phyloP scores from a whole-genome alignment of 768 basidiomycete species.

The Solioccasus polychromus region DNA sequence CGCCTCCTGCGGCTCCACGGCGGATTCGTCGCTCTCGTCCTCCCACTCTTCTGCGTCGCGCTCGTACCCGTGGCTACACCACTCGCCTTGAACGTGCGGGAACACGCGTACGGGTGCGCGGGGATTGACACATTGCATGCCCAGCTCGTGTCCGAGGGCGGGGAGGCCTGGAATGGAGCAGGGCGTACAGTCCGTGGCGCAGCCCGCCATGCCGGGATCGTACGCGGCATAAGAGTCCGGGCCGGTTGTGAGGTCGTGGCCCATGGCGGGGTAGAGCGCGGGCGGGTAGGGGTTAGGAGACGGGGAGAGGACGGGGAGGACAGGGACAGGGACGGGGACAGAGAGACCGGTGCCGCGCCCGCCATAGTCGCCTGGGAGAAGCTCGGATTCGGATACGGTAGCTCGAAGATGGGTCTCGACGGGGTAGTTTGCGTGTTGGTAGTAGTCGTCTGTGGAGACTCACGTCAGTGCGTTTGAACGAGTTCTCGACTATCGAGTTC shows the following conservation, averaged over 20 bases:
- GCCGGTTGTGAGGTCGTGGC: background rate
- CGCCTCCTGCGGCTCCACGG: background rate
- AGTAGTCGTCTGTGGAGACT: constrained; percentile 2
- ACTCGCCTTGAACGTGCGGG: background rate
- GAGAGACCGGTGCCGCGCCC: constrained; percentile 4
- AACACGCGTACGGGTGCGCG: background rate
- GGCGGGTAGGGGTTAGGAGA: background rate
- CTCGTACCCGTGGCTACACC: constrained; percentile 20
- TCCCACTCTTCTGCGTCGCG: constrained; percentile 20
- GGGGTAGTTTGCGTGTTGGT: background rate
- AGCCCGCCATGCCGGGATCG: constrained; percentile 25
- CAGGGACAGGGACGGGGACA: background rate
- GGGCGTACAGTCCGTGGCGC: background rate
- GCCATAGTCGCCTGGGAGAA: constrained; percentile 5
- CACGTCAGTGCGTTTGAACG: background rate
- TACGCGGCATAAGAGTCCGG: constrained; percentile 15
- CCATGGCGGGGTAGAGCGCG: background rate
- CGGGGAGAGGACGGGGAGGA: background rate
- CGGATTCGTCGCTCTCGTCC: background rate
- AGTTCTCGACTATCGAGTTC: background rate
- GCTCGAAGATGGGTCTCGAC: background rate
- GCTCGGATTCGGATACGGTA: background rate
- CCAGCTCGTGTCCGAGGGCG: background rate
- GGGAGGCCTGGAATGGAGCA: constrained; percentile 15
- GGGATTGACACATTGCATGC: background rate